Evolutionary conservation across 2,329 filamentous ascomycete species (phyloP).

Genomic region (Cryphonectria parasitica): DNA sequence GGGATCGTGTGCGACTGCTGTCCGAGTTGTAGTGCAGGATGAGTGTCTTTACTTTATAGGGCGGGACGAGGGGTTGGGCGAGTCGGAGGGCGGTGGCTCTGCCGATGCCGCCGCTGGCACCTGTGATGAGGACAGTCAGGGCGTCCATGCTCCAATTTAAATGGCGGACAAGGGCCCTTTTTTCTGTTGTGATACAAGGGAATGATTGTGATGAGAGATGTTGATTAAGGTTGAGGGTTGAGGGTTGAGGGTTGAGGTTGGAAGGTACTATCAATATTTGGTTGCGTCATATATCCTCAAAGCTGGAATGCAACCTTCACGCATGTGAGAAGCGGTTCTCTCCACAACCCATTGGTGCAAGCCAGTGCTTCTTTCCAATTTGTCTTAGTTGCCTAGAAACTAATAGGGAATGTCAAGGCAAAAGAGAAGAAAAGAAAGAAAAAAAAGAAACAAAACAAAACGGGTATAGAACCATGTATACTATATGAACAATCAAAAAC

Average conservation of each 20-base stretch:
- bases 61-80: slow-evolving; percentile 6
- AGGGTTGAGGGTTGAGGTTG: too few relatives aligned
- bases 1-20: neutral
- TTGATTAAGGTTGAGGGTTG: neutral
- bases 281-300: neutral
- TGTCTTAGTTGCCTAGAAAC: neutral
- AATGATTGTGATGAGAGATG: neutral
- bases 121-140: slow-evolving; percentile 23
- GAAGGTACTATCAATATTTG: neutral
- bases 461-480: slow-evolving; percentile 20
- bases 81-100: slow-evolving; percentile 25
- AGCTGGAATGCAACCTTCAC: neutral
- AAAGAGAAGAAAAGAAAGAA: neutral
- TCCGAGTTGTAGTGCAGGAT: slow-evolving; percentile 25
- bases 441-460: slow-evolving; percentile 7
- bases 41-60: slow-evolving; percentile 20
- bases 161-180: too few relatives aligned
- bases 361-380: neutral
- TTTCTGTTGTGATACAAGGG: neutral
- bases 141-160: too few relatives aligned
- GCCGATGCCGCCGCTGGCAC: slow-evolving; percentile 26
- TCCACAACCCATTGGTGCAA: neutral
- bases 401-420: neutral
- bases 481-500: slow-evolving; percentile 2
- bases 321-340: neutral